phyloP scores from a whole-genome alignment of 1,284 basidiomycete species.

The Ustilago bromivora region DNA sequence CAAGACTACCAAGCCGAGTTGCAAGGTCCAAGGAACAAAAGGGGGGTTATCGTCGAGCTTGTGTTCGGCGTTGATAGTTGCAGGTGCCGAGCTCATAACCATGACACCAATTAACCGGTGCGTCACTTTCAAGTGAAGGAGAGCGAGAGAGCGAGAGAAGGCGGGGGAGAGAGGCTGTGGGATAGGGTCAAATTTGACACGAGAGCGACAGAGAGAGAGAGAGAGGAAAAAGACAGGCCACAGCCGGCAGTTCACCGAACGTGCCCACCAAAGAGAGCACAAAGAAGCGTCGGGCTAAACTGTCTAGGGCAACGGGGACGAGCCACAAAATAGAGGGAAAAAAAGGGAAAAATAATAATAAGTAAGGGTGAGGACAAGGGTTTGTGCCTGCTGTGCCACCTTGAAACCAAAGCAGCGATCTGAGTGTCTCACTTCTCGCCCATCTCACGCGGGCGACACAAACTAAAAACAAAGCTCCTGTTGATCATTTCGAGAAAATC shows the following conservation, averaged over 20 bases:
- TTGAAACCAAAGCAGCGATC: conserved; percentile 3
- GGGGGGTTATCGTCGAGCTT: not conserved
- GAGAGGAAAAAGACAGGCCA: not conserved
- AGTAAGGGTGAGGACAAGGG: conserved; percentile 10
- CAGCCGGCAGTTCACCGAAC: conserved; percentile 17
- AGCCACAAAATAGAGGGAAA: not conserved
- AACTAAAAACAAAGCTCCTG: conserved; percentile 3
- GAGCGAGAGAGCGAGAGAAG: conserved; percentile 1
- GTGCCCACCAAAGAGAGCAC: conserved; percentile 16
- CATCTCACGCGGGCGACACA: conserved; percentile 27
- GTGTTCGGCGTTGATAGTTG: not conserved
- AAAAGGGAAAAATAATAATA: too few species aligned
- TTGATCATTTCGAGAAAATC: not conserved
- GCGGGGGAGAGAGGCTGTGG: not conserved
- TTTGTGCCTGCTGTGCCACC: conserved; percentile 1
- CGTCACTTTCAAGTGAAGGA: not conserved
- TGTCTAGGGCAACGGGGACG: conserved; percentile 24
- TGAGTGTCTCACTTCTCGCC: conserved; percentile 5
- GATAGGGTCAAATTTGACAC: not conserved
- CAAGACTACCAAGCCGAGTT: not conserved
- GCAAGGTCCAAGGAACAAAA: not conserved
- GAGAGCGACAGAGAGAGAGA: not conserved
- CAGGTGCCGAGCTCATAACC: conserved; percentile 3
- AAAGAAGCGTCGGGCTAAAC: conserved; percentile 32
- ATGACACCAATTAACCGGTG: not conserved